phyloP scores from a whole-genome alignment of 2,329 filamentous ascomycete genomes.

The Pyrenophora teres region DNA sequence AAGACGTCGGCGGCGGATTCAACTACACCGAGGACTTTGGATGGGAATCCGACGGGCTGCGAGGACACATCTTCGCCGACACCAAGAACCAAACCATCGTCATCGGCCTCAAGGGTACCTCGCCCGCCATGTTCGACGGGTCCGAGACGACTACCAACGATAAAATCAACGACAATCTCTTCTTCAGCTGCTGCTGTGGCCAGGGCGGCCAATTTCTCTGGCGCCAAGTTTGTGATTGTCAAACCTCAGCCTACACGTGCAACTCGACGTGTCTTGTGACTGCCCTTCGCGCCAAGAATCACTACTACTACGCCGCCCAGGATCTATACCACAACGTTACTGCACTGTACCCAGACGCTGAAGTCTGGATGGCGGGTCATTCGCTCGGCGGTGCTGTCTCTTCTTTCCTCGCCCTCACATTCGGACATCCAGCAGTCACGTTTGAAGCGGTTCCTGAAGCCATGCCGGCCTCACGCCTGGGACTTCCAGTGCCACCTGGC shows the following conservation, averaged over 20 bases:
- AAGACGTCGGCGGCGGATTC: conserved; percentile 70
- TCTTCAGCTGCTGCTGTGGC: conserved; percentile 96
- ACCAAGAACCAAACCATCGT: conserved; percentile 83
- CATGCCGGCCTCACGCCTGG: conserved; percentile 80
- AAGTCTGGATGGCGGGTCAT: conserved; percentile 89
- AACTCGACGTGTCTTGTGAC: conserved; percentile 86
- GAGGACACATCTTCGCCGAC: conserved; percentile 91
- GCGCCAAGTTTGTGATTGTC: conserved; percentile 92
- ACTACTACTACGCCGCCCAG: conserved; percentile 87
- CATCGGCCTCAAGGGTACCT: conserved; percentile 91
- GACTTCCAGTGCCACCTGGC: conserved; percentile 82
- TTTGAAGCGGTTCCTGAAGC: conserved; percentile 94
- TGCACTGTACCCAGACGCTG: conserved; percentile 79
- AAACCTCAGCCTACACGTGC: conserved; percentile 82
- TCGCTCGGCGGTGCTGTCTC: conserved; percentile 89
- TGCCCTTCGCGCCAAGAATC: conserved; percentile 78
- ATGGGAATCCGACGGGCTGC: conserved; percentile 85
- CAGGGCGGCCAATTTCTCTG: conserved; percentile 90
- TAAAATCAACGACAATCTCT: conserved; percentile 96
- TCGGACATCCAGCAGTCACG: conserved; percentile 86
- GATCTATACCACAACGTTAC: conserved; percentile 94
- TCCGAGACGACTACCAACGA: conserved; percentile 96
- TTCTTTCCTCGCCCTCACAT: conserved; percentile 87
- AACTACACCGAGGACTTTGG: conserved; percentile 90
- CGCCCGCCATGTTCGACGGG: conserved; percentile 89